Percentiles rank a stretch among this genome's conserved stretches.
These are phyloP conservation scores for Ophiocordyceps camponoti-rufipedis DNA, from an alignment of 2,329 filamentous ascomycete genomes.

Conservation along the genomic window DNA sequence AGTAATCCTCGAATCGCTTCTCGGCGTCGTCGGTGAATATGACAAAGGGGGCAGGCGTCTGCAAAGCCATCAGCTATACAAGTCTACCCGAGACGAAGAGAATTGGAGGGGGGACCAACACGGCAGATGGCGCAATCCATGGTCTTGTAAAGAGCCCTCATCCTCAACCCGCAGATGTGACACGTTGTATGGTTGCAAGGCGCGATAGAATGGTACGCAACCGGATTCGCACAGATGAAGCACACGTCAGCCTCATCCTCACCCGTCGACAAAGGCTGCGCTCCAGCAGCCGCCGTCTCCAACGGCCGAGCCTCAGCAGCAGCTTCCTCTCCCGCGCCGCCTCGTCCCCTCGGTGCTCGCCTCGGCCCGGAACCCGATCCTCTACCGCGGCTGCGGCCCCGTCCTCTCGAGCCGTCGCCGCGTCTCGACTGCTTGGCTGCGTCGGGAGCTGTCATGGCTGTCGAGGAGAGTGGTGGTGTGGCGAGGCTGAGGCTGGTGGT, in stretches of 20 bases:
- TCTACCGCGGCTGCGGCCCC: constrained; percentile 21
- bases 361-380: background rate
- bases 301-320: constrained; percentile 3
- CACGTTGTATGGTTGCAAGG: constrained; percentile 95
- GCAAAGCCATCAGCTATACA: background rate
- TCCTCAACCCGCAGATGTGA: constrained; percentile 81
- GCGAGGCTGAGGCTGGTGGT: background rate
- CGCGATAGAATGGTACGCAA: constrained; percentile 73
- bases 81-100: background rate
- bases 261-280: constrained; percentile 8
- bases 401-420: constrained; percentile 16
- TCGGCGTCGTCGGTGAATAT: constrained; percentile 77
- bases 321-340: background rate
- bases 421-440: constrained; percentile 8
- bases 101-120: constrained; percentile 28
- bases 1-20: constrained; percentile 78
- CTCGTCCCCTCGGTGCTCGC: background rate
- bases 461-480: background rate
- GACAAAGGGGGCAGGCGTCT: constrained; percentile 59
- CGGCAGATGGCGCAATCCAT: constrained; percentile 94
- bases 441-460: constrained; percentile 5
- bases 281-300: constrained; percentile 11
- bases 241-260: constrained; percentile 66
- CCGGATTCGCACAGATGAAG: constrained; percentile 90
- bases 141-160: constrained; percentile 89